A percentile compares a stretch with the other conserved stretches of the same genome.
These are phyloP conservation scores for Hansenula lynferdii DNA, from an alignment of 1,139 yeast species.

Conservation along the genomic window DNA sequence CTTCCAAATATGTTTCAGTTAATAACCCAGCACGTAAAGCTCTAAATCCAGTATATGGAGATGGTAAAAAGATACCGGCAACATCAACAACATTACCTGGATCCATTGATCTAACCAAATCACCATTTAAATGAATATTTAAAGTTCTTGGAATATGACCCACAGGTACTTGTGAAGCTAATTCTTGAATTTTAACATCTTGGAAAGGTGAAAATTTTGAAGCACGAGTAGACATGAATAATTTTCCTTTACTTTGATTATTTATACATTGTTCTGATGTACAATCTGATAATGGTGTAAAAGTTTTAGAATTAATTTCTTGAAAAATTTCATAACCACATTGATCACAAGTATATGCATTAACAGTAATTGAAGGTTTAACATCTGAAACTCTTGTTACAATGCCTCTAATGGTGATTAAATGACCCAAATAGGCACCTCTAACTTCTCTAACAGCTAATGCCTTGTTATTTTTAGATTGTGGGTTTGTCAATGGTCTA, in stretches of 20 bases:
- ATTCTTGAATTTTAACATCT: constrained; percentile 91
- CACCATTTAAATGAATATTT: constrained; percentile 83
- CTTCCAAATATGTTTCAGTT: constrained; percentile 91
- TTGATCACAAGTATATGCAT: constrained; percentile 95
- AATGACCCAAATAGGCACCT: constrained; percentile 78
- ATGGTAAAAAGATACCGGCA: constrained; percentile 87
- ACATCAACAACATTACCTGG: constrained; percentile 97
- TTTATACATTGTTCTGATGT: constrained; percentile 73
- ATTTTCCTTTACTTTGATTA: constrained; percentile 82
- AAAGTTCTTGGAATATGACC: constrained; percentile 95
- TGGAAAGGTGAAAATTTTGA: constrained; percentile 94
- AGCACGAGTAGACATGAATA: constrained; percentile 92
- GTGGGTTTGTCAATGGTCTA: constrained; percentile 55
- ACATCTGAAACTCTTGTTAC: constrained; percentile 96
- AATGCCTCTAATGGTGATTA: constrained; percentile 89
- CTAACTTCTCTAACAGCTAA: constrained; percentile 87
- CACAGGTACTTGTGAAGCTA: constrained; percentile 94
- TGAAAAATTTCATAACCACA: constrained; percentile 98
- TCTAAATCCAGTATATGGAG: constrained; percentile 92
- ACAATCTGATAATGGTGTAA: constrained; percentile 84
- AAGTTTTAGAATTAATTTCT: constrained; percentile 81
- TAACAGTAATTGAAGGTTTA: constrained; percentile 85
- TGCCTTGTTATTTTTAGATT: constrained; percentile 38
- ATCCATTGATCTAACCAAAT: constrained; percentile 75
- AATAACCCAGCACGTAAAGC: constrained; percentile 89